Percentiles rank a stretch among this genome's conserved stretches.
phyloP scores from a whole-genome alignment of 176 grass and related monocot species.

The Oropetium thomaeum region DNA sequence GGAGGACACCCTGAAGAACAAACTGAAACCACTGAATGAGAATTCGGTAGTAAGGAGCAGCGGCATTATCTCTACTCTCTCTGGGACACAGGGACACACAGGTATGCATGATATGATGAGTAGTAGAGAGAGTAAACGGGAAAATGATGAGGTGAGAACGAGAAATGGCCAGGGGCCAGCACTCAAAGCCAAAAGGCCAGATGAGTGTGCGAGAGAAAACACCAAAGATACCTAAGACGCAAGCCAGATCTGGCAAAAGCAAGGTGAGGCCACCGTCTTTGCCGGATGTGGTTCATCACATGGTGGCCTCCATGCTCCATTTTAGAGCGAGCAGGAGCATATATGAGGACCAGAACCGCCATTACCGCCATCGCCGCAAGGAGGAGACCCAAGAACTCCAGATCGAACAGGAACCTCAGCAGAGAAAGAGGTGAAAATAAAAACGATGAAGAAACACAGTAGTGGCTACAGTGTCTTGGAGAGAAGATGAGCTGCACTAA shows the following conservation, averaged over 20 bases:
- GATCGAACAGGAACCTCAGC: background rate
- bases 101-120: background rate
- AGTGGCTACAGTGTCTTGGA: background rate
- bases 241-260: conserved; percentile 33
- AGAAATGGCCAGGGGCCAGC: background rate
- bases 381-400: background rate
- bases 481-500: conserved; percentile 16
- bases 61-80: background rate
- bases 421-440: background rate
- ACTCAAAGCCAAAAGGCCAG: background rate
- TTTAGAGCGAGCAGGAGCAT: conserved; percentile 24
- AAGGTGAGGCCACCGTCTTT: conserved; percentile 19
- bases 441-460: background rate
- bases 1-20: background rate
- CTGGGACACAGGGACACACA: background rate
- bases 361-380: background rate
- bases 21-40: background rate
- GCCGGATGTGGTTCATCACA: conserved; percentile 31
- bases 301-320: conserved; percentile 20
- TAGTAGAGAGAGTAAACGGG: background rate
- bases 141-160: background rate
- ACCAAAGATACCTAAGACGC: conserved; percentile 1
- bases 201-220: background rate
- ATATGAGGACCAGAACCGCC: background rate
- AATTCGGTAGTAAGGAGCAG: background rate